Evolutionary conservation across 73 alveolate genomes (phyloP), one percentile per base, ranked within the genome.

Genomic region (Paramecium biaurelia): DNA sequence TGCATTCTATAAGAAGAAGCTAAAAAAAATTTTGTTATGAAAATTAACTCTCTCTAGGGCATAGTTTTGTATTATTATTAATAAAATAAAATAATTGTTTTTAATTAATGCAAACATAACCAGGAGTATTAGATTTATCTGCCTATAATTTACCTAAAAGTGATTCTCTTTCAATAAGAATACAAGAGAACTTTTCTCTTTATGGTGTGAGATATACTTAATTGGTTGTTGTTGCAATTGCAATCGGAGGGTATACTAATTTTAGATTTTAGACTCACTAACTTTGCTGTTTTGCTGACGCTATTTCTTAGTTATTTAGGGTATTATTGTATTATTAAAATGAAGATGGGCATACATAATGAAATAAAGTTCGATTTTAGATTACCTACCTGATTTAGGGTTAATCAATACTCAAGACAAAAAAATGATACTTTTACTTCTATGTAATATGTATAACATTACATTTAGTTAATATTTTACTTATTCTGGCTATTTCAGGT

Each of bases 161-260:
- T 23, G 76, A 79, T 18, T 24, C 76, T 34, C 20, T 79, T 10
- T 21, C 63, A n/a, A 1, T 79, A 23, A 41, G 90, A 79, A 79
- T 79, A 79, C 32, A 79, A 47, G 90, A 79, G 57, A 79, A 79
- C 90, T 79, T 79, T 45, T 79, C 70, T 12, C 32, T 26, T 20
- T 79, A 43, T 79, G 76, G 90, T 15, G 74, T 79, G 14, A 79
- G 90, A 79, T 79, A 79, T 79, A 14, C 47, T 11, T 47, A 79
- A 45, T 21, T 47, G 5, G 74, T 79, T 10, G 20, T 41, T 15
- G 24, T 45, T 11, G 53, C 49, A 7, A 41, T 79, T 10, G 72
- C 74, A n/a, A 26, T 79, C 12, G 90, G 90, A 23, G 72, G 90
- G 90, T 79, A 41, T 2, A 11, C 68, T 24, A 79, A 24, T 23